Percentiles rank a stretch among this genome's conserved stretches.
phyloP scores from a whole-genome alignment of 164 flowering plant species.

The Platanus orientalis region DNA sequence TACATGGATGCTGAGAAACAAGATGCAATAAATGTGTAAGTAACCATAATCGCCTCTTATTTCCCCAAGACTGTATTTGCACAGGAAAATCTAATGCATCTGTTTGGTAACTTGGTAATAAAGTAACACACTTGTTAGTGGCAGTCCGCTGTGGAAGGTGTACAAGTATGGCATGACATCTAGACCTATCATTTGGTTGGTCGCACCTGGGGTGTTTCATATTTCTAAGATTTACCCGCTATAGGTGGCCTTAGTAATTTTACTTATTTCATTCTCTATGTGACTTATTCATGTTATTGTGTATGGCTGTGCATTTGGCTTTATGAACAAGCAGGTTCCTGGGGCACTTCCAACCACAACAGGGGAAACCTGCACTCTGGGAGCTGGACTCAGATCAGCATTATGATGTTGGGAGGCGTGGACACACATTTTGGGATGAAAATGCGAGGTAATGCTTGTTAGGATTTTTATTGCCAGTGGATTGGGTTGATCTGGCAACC shows the following conservation, averaged over 20 bases:
- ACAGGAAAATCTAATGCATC: neutral
- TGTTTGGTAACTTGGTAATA: no score
- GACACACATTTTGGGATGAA: constrained; percentile 34
- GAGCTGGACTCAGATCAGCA: constrained; percentile 86
- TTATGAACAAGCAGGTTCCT: constrained; percentile 54
- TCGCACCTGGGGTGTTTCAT: no score
- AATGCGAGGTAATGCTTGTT: constrained; percentile 46
- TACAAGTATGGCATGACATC: no score
- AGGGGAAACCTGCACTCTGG: constrained; percentile 80
- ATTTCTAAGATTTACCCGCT: no score
- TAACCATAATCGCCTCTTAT: neutral
- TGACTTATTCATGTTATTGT: neutral
- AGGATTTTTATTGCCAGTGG: no score
- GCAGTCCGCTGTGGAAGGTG: no score
- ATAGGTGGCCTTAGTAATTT: neutral
- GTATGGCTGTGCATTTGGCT: neutral
- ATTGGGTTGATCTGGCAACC: no score
- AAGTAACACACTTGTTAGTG: neutral
- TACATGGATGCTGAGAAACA: constrained; percentile 96
- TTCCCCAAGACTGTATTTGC: neutral
- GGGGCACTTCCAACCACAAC: constrained; percentile 88
- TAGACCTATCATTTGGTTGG: no score
- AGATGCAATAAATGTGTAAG: constrained; percentile 92
- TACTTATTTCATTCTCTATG: neutral
- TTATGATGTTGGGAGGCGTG: constrained; percentile 45